Percentiles rank a stretch among this genome's conserved stretches.
These are phyloP conservation scores for Talaromyces stipitatus DNA, from an alignment of 495 filamentous ascomycete genomes.

Conservation along the genomic window DNA sequence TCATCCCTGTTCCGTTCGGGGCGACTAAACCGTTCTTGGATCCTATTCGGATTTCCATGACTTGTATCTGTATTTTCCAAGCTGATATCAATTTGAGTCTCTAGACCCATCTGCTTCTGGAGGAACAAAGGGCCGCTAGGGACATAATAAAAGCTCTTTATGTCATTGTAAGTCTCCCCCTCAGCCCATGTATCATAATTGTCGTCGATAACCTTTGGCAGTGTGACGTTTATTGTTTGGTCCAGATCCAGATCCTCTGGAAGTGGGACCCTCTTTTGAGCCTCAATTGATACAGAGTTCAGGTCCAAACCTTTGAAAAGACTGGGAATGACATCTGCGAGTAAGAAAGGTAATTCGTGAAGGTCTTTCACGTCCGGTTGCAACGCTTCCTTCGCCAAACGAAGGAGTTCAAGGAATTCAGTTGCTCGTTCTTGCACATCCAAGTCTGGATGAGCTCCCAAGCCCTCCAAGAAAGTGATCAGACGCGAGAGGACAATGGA, in stretches of 20 bases:
- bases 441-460: slow-evolving; percentile 72
- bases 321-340: slow-evolving; percentile 80
- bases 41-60: slow-evolving; percentile 18
- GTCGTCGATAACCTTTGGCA: slow-evolving; percentile 49
- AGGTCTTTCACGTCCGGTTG: slow-evolving; percentile 48
- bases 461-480: slow-evolving; percentile 68
- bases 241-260: slow-evolving; percentile 68
- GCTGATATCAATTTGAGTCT: slow-evolving; percentile 5
- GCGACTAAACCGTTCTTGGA: slow-evolving; percentile 48
- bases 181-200: slow-evolving; percentile 2
- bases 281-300: slow-evolving; percentile 77
- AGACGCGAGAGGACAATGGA: slow-evolving; percentile 71
- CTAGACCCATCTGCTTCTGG: slow-evolving; percentile 17
- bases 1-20: slow-evolving; percentile 80
- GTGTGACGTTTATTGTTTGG: slow-evolving; percentile 69
- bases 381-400: slow-evolving; percentile 73
- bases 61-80: neutral
- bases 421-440: slow-evolving; percentile 96
- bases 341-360: slow-evolving; percentile 65
- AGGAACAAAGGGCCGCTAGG: slow-evolving; percentile 21
- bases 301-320: slow-evolving; percentile 80
- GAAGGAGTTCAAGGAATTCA: slow-evolving; percentile 83
- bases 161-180: slow-evolving; percentile 13
- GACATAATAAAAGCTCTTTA: slow-evolving; percentile 66
- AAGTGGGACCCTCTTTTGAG: slow-evolving; percentile 79